Evolutionary conservation across 192 early-diverging fungal species (phyloP).

Genomic region (Radiomyces spectabilis): DNA sequence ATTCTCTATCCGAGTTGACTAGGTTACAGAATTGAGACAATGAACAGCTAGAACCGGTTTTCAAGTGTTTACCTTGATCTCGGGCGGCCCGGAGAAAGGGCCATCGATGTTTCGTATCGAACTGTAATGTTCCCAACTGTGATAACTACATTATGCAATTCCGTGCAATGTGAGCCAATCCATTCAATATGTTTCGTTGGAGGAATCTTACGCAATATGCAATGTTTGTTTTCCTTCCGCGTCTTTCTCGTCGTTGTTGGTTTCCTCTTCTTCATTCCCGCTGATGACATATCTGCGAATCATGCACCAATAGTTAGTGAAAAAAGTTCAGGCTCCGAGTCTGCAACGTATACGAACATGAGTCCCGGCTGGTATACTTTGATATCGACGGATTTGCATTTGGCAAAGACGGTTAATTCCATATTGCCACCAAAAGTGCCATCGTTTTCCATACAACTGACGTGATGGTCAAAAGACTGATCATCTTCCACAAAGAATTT

Average conservation of each 20-base stretch:
- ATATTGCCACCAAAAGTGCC: constrained; percentile 69
- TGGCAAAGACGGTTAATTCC: constrained; percentile 67
- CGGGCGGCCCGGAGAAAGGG: constrained; percentile 51
- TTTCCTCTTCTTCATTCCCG: constrained; percentile 35
- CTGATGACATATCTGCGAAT: constrained; percentile 50
- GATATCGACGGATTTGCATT: constrained; percentile 51
- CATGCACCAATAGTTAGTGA: no score
- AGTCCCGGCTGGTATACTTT: constrained; percentile 63
- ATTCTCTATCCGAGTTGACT: no score
- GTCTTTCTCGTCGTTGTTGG: constrained; percentile 1
- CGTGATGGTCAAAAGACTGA: constrained; percentile 45
- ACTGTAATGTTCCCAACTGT: constrained; percentile 72
- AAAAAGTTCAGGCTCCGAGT: no score
- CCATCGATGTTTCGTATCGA: constrained; percentile 62
- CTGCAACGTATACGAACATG: no score
- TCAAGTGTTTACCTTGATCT: constrained; percentile 37
- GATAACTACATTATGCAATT: constrained; percentile 41
- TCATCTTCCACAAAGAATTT: constrained; percentile 59
- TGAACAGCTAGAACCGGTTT: no score
- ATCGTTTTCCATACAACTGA: constrained; percentile 46
- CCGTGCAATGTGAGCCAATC: neutral
- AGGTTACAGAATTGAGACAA: no score
- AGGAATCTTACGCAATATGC: constrained; percentile 49
- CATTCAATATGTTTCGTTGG: neutral
- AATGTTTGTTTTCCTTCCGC: constrained; percentile 30